Evolutionary conservation across 495 filamentous ascomycete species (phyloP).

Genomic region (Hyphodiscus hymeniophilus): DNA sequence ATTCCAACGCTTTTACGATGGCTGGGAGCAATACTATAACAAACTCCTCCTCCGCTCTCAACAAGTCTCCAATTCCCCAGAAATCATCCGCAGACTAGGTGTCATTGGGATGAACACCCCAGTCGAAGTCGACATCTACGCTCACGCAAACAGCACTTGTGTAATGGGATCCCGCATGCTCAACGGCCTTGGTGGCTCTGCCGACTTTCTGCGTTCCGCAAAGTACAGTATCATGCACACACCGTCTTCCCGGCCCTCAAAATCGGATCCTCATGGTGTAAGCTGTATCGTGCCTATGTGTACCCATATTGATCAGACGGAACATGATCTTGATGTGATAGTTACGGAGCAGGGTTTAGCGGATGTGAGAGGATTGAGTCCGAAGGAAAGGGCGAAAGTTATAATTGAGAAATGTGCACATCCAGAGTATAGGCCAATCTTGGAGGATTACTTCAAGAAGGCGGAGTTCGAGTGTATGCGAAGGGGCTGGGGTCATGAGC

Average conservation of each 20-base stretch:
- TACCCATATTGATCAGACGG: constrained; percentile 88
- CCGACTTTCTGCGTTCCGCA: constrained; percentile 75
- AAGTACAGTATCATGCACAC: constrained; percentile 97
- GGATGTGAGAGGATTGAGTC: constrained; percentile 75
- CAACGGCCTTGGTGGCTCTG: constrained; percentile 82
- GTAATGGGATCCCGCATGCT: constrained; percentile 90
- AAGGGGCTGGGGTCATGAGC: constrained; percentile 88
- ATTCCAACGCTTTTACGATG: constrained; percentile 86
- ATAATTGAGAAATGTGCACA: constrained; percentile 88
- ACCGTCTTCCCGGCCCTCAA: constrained; percentile 67
- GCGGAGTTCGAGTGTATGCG: constrained; percentile 80
- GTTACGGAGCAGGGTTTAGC: constrained; percentile 86
- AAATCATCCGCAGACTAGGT: constrained; percentile 83
- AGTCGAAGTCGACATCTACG: constrained; percentile 91
- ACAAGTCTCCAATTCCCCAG: constrained; percentile 85
- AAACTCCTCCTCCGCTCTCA: constrained; percentile 85
- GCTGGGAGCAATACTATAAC: constrained; percentile 71
- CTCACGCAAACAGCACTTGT: constrained; percentile 86
- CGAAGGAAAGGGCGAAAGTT: constrained; percentile 72
- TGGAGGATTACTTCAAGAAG: constrained; percentile 76
- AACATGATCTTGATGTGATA: constrained; percentile 81
- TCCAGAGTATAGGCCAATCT: constrained; percentile 75
- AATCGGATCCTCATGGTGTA: constrained; percentile 76
- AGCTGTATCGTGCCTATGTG: constrained; percentile 88
- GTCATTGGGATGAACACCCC: constrained; percentile 96